phyloP scores from a whole-genome alignment of 345 rosid species.

The Eutrema japonicum region DNA sequence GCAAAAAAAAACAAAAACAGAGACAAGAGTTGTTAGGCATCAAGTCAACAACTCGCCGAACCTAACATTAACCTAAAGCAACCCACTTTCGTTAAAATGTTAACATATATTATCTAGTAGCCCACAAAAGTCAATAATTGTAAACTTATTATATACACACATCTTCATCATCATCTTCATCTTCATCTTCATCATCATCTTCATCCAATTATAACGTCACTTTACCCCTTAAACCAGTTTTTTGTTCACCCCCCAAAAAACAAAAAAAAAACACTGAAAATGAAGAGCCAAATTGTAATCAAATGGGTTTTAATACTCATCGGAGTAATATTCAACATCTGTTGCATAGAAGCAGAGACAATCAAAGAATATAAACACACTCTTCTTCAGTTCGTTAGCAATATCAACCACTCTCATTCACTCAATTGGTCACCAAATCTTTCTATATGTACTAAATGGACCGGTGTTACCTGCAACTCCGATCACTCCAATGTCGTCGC shows the following conservation, averaged over 20 bases:
- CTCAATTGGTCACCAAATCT: conserved; percentile 68
- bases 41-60: conserved; percentile 50
- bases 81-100: conserved; percentile 27
- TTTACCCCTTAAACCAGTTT: conserved; percentile 34
- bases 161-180: conserved; percentile 37
- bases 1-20: conserved; percentile 23
- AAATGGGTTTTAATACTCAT: conserved; percentile 39
- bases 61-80: conserved; percentile 49
- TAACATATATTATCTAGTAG: conserved; percentile 10
- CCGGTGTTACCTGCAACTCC: conserved; percentile 69
- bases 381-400: conserved; percentile 66
- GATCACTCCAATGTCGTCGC: conserved; percentile 59
- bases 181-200: conserved; percentile 35
- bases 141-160: conserved; percentile 27
- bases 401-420: conserved; percentile 58
- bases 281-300: conserved; percentile 45
- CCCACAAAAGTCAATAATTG: conserved; percentile 35
- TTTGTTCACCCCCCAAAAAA: neutral
- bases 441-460: conserved; percentile 72
- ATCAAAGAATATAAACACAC: conserved; percentile 60
- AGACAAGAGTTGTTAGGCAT: conserved; percentile 43
- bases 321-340: conserved; percentile 47
- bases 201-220: conserved; percentile 30
- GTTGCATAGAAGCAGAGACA: conserved; percentile 58
- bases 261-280: neutral